Base-by-base conservation (phyloP, 1,139 yeast species). In the Kodamaea plutei region DNA sequence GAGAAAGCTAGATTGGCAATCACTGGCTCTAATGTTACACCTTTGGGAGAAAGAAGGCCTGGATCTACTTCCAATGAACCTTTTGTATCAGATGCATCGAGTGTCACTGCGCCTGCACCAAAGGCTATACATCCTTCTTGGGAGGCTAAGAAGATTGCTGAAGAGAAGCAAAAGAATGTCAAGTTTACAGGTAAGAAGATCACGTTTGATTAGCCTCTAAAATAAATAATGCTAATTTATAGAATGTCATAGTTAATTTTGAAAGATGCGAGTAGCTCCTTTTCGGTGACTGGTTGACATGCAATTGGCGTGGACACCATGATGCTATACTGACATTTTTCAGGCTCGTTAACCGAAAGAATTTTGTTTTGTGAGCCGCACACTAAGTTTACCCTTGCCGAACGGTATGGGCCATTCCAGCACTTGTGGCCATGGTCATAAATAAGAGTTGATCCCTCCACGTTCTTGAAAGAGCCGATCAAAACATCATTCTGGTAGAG, bases 351-450 rank as follows among this genome's bases (percentile, higher is more conserved):
- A 4, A 89, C 95, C 3, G 77, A 58, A 17, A 78, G 34, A 18
- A 93, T 61, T 37, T 70, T 65, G 26, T 73, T 62, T 2, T 63
- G 59, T 4, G 61, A 52, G 1, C 95, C 95, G 58, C 99, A 93
- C 13, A 64, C 62, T 37, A 91, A 53, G 16, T 68, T 66, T 3
- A 85, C 79, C 8, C 58, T 59, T 1, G 88, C 89, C 20, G 81
- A 72, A 52, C 99, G 74, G 17, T 64, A 56, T 3, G 97, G 97
- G 0, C 98, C 98, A 52, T 88, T 85, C 96, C 98, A 91, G 56
- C 99, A 93, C 49, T 71, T 72, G 30, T 79, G 79, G n/a, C 99
- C 99, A 20, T 66, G 54, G 5, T 54, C 63, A 50, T 65, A 89
- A 26, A 41, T 37, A 28, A 67, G 40, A 17, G 58, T 56, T 12